Base-by-base conservation (phyloP, 2,329 filamentous ascomycete genomes). In the Ceratocystis harringtonii region DNA sequence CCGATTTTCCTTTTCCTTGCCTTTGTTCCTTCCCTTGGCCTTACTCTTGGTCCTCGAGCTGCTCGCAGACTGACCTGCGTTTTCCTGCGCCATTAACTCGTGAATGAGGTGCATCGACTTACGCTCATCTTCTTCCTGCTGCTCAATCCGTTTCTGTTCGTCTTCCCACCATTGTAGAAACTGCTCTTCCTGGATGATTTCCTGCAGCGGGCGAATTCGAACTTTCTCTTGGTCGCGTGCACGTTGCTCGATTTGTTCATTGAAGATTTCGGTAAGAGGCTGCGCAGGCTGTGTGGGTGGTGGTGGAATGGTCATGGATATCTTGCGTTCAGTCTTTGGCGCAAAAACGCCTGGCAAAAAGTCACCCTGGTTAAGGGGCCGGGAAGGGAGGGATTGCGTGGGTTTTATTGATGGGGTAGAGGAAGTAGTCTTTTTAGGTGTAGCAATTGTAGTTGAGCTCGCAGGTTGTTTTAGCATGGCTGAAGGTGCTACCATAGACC, bases 131-230 rank as follows among this genome's bases (percentile, higher is more conserved):
- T 65, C 78, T 68, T 83, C 81, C 68, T 84, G 84, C 69, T 87
- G 83, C 69, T 87, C 86, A 45, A 87, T 83, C 32, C 88, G 80
- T 67, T 81, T 81, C 70, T 86, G 90, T 74, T 96, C 92, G 68
- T 88, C 85, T 69, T 95, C 90, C 91, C 91, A 96, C 91, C 92
- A 96, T 73, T 95, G 86, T 73, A 96, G 90, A 73, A 99, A 99
- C 63, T 90, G 90, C 72, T 99, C 94, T 75, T 99, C 94, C 69
- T 94, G 85, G 73, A 99, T 94, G 67, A 99, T 99, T 69, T 97
- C 94, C 72, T 95, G 86, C 36, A 99, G 77, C 69, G 89, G 94
- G 65, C 92, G 83, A 76, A 95, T 96, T 1, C 91, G 89, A 10
- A 86, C 86, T 0, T 91, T 90, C 72, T 96, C 92, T 19, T 84